Evolutionary conservation across 257 asterid species (phyloP).

Genomic region (Ajuga chamaepitys): DNA sequence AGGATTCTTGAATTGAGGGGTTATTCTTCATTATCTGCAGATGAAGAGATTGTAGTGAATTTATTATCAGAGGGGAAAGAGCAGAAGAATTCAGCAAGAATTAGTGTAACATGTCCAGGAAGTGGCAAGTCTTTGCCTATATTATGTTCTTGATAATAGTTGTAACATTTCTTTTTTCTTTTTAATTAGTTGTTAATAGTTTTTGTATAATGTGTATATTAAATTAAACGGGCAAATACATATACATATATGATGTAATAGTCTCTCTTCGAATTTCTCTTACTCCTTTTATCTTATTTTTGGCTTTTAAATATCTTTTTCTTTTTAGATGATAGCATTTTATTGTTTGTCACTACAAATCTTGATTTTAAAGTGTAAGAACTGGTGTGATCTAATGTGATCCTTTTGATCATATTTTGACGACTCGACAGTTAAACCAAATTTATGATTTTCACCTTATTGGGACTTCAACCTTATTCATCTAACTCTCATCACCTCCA

Average conservation of each 20-base stretch:
- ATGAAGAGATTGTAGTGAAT: constrained; percentile 3
- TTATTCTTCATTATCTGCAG: constrained; percentile 1
- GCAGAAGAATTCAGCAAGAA: constrained; percentile 11
- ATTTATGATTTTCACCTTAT: too few species aligned
- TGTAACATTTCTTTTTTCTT: not conserved
- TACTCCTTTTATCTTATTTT: too few species aligned
- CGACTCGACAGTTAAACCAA: too few species aligned
- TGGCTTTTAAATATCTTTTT: too few species aligned
- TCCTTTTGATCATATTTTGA: too few species aligned
- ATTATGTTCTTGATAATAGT: constrained; percentile 17
- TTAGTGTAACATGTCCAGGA: constrained; percentile 11
- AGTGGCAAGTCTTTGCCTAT: constrained; percentile 21
- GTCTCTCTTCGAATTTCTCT: not conserved
- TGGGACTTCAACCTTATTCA: too few species aligned
- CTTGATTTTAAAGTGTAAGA: too few species aligned
- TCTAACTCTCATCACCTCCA: too few species aligned
- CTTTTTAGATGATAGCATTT: too few species aligned
- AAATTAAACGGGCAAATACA: not conserved
- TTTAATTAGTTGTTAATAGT: not conserved
- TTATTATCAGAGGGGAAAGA: constrained; percentile 8
- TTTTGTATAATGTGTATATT: not conserved
- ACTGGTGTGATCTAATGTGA: too few species aligned
- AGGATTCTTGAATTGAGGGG: not conserved
- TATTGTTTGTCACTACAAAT: too few species aligned
- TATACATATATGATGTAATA: not conserved